Conservation (phyloP, 2,329 filamentous ascomycete genomes). For the Stenocarpella maydis region DNA sequence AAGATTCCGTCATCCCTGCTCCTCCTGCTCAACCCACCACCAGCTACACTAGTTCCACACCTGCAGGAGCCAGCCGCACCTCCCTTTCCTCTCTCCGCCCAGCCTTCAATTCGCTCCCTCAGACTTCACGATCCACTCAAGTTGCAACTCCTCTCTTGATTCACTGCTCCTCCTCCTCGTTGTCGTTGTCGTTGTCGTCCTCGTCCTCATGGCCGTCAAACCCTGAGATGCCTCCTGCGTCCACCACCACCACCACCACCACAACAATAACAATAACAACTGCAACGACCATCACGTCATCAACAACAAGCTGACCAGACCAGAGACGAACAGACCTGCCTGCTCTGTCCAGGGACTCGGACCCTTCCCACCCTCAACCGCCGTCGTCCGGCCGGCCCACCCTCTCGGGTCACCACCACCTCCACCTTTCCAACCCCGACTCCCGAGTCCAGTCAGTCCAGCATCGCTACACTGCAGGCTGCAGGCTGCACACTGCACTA, state of each 20-base stretch:
- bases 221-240: not conserved
- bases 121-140: slow-evolving; percentile 1
- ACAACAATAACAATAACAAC: too few relatives aligned
- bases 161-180: not conserved
- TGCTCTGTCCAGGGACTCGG: not conserved
- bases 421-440: slow-evolving; percentile 2
- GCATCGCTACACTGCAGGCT: too few relatives aligned
- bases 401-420: slow-evolving; percentile 18
- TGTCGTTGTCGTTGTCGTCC: too few relatives aligned
- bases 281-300: not conserved
- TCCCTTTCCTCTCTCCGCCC: slow-evolving; percentile 6
- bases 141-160: not conserved
- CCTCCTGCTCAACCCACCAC: not conserved
- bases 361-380: not conserved
- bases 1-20: slow-evolving; percentile 3
- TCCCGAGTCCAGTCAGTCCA: not conserved
- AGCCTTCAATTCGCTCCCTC: not conserved
- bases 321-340: not conserved
- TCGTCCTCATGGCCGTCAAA: too few relatives aligned
- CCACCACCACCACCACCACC: too few relatives aligned
- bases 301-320: slow-evolving; percentile 10
- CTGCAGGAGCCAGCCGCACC: not conserved
- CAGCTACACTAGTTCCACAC: too few relatives aligned
- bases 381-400: slow-evolving; percentile 23
- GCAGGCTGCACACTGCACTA: too few relatives aligned